These are phyloP conservation scores for Escovopsis weberi DNA, from an alignment of 2,329 filamentous ascomycete species.

Conservation along the genomic window DNA sequence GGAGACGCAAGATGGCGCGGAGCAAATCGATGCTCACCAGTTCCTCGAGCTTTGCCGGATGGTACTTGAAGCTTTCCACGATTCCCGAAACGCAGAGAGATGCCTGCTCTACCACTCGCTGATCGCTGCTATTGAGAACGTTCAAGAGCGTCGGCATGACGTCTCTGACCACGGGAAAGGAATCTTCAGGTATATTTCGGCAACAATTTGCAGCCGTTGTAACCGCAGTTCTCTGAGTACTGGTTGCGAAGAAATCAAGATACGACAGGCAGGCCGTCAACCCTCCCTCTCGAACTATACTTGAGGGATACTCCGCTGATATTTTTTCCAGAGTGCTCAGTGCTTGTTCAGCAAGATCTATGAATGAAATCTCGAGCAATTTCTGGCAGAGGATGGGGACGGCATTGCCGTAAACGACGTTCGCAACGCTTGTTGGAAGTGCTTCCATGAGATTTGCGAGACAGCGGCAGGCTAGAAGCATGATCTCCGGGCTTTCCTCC, in stretches of 20 bases:
- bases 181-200: constrained; percentile 88
- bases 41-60: constrained; percentile 78
- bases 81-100: constrained; percentile 91
- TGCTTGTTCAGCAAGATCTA: constrained; percentile 93
- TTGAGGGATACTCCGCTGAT: constrained; percentile 85
- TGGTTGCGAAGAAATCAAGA: constrained; percentile 93
- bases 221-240: constrained; percentile 90
- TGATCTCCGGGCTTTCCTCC: constrained; percentile 90
- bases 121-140: constrained; percentile 82
- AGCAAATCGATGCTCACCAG: constrained; percentile 81
- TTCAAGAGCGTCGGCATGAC: constrained; percentile 93
- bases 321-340: constrained; percentile 96
- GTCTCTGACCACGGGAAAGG: constrained; percentile 78
- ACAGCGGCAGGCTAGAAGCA: constrained; percentile 90
- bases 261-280: constrained; percentile 92
- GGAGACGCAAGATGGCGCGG: constrained; percentile 67
- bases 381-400: constrained; percentile 93
- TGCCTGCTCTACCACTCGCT: constrained; percentile 91
- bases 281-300: constrained; percentile 90
- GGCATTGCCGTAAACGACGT: constrained; percentile 93
- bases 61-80: constrained; percentile 90
- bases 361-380: constrained; percentile 88
- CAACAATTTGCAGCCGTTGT: constrained; percentile 98
- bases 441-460: constrained; percentile 97
- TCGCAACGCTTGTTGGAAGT: constrained; percentile 78